Base-by-base conservation (phyloP, 1,139 yeast species). In the Yamadazyma sp. region DNA sequence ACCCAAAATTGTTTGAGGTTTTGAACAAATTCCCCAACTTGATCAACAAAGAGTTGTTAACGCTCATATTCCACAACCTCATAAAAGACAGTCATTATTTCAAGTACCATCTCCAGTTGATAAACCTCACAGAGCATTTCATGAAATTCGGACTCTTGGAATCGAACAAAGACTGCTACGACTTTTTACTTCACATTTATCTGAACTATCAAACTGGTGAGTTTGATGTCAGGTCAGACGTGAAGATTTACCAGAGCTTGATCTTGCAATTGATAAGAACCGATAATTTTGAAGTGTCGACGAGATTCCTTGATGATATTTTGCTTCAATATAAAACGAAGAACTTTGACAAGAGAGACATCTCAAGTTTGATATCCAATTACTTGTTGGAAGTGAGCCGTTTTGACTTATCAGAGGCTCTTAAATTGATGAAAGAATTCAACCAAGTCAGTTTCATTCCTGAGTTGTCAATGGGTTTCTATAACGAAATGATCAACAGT, bases 271-370 rank as follows among this genome's bases (percentile, higher is more conserved):
- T 82, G 40, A 66, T 79, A 7, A 61, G 63, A 41, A 75, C 76
- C 33, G 72, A 71, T 31, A 76, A 80, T 46, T 48, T 69, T 29
- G 62, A 66, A 4, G 50, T 70, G 26, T 82, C 88, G 1, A 70
- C 82, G 0, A 68, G 73, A 45, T 71, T 82, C 39, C 61, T 84
- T 50, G 86, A 82, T 42, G 57, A 61, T 15, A 61, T 71, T 12
- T 54, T 70, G 34, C 33, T 53, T 0, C 67, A 66, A 34, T 68
- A 55, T 48, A 63, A 60, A 43, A 47, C 54, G 31, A 37, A 38
- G 11, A 41, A 40, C 13, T 42, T 43, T n/a, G 38, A 52, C 4
- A 64, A 64, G 37, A 14, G 31, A 2, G 54, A 58, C 37, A 49
- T 70, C 12, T 59, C 72, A 1, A 21, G 40, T 5, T 55, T 70